phyloP scores from a whole-genome alignment of 768 basidiomycete species.

The Suillus occidentalis region DNA sequence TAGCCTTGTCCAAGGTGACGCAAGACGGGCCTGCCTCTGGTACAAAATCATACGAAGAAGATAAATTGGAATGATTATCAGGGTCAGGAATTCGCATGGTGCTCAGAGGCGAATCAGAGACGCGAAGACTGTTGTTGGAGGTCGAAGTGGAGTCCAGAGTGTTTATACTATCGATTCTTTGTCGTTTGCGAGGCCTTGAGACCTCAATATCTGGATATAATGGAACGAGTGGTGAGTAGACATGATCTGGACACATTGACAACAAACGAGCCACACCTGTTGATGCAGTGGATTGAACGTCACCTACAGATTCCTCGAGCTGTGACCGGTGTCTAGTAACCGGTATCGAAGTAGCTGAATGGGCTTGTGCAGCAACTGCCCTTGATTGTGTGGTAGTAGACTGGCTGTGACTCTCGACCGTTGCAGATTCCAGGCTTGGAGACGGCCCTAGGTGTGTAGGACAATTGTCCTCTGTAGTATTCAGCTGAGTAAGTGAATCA shows the following conservation, averaged over 20 bases:
- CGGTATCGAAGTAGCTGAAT: slow-evolving; percentile 48
- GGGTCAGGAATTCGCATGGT: slow-evolving; percentile 56
- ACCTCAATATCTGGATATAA: slow-evolving; percentile 46
- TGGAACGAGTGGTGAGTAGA: slow-evolving; percentile 1
- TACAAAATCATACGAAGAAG: slow-evolving; percentile 43
- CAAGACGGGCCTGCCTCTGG: slow-evolving; percentile 56
- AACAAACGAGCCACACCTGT: slow-evolving; percentile 23
- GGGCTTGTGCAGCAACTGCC: slow-evolving; percentile 26
- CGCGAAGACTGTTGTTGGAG: slow-evolving; percentile 24
- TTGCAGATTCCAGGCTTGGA: slow-evolving; percentile 49
- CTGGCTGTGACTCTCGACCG: slow-evolving; percentile 28
- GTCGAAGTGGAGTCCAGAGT: slow-evolving; percentile 35
- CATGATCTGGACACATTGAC: slow-evolving; percentile 7
- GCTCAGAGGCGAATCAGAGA: slow-evolving; percentile 31
- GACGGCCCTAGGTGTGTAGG: slow-evolving; percentile 41
- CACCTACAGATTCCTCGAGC: slow-evolving; percentile 52
- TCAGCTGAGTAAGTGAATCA: slow-evolving; percentile 64
- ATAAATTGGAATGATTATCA: slow-evolving; percentile 46
- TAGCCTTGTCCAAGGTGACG: slow-evolving; percentile 33
- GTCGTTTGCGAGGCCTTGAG: slow-evolving; percentile 67
- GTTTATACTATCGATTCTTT: slow-evolving; percentile 51
- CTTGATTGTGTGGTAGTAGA: slow-evolving; percentile 30
- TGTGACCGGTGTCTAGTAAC: slow-evolving; percentile 62
- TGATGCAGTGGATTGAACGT: slow-evolving; percentile 22
- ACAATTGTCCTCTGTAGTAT: slow-evolving; percentile 55